Base-by-base conservation (phyloP, 2,329 filamentous ascomycete genomes). In the Gremmenia infestans region DNA sequence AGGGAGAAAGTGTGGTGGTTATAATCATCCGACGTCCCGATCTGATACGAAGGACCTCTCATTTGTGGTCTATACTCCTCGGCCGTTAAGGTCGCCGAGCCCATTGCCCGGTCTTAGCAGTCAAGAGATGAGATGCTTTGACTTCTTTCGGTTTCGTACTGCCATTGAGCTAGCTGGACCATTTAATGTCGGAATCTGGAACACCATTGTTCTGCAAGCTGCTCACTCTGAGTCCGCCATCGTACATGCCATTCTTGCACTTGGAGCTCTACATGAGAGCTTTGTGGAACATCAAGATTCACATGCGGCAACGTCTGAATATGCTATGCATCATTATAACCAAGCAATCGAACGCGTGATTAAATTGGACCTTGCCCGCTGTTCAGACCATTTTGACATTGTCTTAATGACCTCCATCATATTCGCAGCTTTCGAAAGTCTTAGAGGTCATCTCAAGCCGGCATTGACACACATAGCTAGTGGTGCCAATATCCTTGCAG, bases 141-240 rank as follows among this genome's bases (percentile, higher is more conserved):
- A 82, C 53, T 71, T 84, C 15, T 86, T 86, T 63, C 78, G 78
- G 40, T 71, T 76, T 22, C 79, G 80, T 39, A 85, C 84, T 0
- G 80, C 82, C 2, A 77, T 72, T 36, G 81, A 85, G 62, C 72
- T 87, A 7, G 84, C 83, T 0, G 82, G 83, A 11, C 86, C 82
- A 64, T 87, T 86, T 58, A 79, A 85, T 64, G 78, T 77, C 32
- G 73, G 77, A 2, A 87, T 87, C 65, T 87, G 84, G 83, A 81
- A 77, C 1, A 74, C 76, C 43, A 76, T 78, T 14, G 81, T 87
- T 3, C 68, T 86, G 15, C 79, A 81, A 60, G 81, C 83, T 66
- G 85, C 81, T 51, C 81, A 86, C 58, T 73, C 74, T 2, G 59
- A 61, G 35, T 56, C 59, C 2, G 56, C 60, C 9, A 53, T 62